Percentiles rank a stretch among this genome's conserved stretches.
These are phyloP conservation scores for Dryadomyces sulphureus DNA, from an alignment of 2,329 filamentous ascomycete species.

Conservation along the genomic window DNA sequence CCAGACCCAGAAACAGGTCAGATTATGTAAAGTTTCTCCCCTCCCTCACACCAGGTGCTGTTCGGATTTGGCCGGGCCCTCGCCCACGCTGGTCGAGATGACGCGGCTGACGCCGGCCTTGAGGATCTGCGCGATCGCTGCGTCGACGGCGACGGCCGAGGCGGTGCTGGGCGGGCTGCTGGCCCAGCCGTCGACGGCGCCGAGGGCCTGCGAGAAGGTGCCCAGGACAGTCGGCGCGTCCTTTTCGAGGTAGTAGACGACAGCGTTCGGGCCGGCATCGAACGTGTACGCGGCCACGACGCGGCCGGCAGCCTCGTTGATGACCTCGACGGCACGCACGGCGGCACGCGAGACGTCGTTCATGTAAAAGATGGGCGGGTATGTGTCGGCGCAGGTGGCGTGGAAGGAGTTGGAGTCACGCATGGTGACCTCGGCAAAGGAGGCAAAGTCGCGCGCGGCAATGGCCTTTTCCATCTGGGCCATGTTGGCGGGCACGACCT, in stretches of 20 bases:
- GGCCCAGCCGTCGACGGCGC: slow-evolving; percentile 57
- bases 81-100: slow-evolving; percentile 82
- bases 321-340: slow-evolving; percentile 74
- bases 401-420: slow-evolving; percentile 96
- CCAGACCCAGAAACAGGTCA: too few species aligned
- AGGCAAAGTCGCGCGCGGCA: slow-evolving; percentile 55
- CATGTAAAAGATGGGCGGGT: slow-evolving; percentile 96
- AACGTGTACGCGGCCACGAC: slow-evolving; percentile 90
- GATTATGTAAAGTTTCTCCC: too few species aligned
- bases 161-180: slow-evolving; percentile 34
- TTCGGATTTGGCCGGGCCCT: slow-evolving; percentile 70
- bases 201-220: slow-evolving; percentile 55
- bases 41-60: slow-evolving; percentile 59
- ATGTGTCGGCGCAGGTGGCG: slow-evolving; percentile 84
- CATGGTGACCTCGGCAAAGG: slow-evolving; percentile 87
- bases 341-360: slow-evolving; percentile 85
- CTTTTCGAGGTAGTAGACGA: slow-evolving; percentile 85
- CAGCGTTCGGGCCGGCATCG: slow-evolving; percentile 91
- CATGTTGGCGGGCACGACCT: slow-evolving; percentile 42
- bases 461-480: slow-evolving; percentile 15
- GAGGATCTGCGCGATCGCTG: slow-evolving; percentile 48
- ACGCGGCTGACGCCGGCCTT: slow-evolving; percentile 73
- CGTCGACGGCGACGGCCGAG: slow-evolving; percentile 45
- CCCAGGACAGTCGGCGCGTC: slow-evolving; percentile 61
- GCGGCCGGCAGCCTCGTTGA: slow-evolving; percentile 68